Base-by-base conservation (phyloP, 1,139 yeast species). In the Nakaseomyces sp. region DNA sequence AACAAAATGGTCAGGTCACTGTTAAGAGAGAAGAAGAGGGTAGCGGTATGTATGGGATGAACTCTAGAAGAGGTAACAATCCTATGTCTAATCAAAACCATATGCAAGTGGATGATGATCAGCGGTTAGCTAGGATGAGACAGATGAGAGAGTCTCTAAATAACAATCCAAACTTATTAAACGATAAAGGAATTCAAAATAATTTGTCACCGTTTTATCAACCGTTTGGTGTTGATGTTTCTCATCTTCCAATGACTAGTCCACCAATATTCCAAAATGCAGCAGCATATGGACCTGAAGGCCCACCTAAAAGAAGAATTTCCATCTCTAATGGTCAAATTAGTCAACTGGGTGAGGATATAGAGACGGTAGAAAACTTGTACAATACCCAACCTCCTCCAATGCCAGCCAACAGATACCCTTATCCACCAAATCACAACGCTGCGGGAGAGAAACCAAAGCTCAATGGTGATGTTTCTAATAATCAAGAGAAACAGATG, bases 281-380 rank as follows among this genome's bases (percentile, higher is more conserved):
- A 13, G 69, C 77, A 2, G 64, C 74, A 66, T 66, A 68, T 53
- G 50, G 56, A 37, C 60, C 72, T 22, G 42, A 70, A 61, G 55
- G 58, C 57, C 41, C 54, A 60, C 44, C 66, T 52, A 67, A 81
- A 46, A 70, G 88, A 59, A 68, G 89, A 56, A 77, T 82, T 6
- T 81, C 89, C 36, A 81, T 82, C 44, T 81, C 88, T 6, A 82
- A 82, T 64, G 91, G 91, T 55, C 91, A 82, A 59, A 82, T 82
- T 52, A 83, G 88, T 40, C 89, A 82, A 57, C 67, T 77, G n/a
- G 61, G 61, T n/a, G 68, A 66, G 25, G 68, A 65, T 43, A 48
- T 61, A 2, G 58, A 56, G 31, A 51, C 55, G 4, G 56, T 59
- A n/a, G 64, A 58, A 36, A 56, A 57, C 40, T 43, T 59, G 2